phyloP scores from a whole-genome alignment of 73 alveolate species.

The Uronychia setigera region DNA sequence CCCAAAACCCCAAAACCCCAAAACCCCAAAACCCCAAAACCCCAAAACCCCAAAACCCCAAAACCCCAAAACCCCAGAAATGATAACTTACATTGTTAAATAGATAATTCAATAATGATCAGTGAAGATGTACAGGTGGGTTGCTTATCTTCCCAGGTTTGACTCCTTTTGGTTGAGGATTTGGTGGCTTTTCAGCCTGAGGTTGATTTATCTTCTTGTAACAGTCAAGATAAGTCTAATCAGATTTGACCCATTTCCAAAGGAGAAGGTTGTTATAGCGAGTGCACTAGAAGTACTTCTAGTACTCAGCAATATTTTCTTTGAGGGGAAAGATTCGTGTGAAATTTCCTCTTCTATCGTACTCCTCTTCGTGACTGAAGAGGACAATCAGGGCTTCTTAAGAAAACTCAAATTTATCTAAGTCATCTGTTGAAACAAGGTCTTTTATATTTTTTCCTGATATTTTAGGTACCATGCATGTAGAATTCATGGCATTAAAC shows the following conservation, averaged over 20 bases:
- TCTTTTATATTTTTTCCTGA: neutral
- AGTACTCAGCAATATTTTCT: conserved; percentile 47
- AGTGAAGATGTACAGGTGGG: too few species aligned
- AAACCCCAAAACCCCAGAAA: too few species aligned
- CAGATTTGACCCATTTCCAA: neutral
- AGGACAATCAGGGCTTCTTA: neutral
- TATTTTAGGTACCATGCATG: neutral
- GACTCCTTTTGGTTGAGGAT: too few species aligned
- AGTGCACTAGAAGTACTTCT: conserved; percentile 53
- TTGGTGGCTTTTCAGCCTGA: too few species aligned
- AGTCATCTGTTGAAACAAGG: neutral
- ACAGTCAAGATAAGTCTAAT: neutral
- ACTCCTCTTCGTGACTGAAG: conserved; percentile 31
- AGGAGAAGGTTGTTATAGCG: conserved; percentile 5
- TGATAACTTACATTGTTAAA: too few species aligned
- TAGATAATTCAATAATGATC: too few species aligned
- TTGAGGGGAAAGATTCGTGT: conserved; percentile 60
- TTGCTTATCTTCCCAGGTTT: too few species aligned
- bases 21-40: too few species aligned
- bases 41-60: too few species aligned
- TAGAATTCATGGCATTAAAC: neutral
- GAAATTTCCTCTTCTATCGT: conserved; percentile 39
- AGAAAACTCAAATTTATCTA: neutral
- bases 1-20: too few species aligned
- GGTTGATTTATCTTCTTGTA: neutral